Base-by-base conservation (phyloP, 2,329 filamentous ascomycete genomes). In the Lachnellula hyalina region DNA sequence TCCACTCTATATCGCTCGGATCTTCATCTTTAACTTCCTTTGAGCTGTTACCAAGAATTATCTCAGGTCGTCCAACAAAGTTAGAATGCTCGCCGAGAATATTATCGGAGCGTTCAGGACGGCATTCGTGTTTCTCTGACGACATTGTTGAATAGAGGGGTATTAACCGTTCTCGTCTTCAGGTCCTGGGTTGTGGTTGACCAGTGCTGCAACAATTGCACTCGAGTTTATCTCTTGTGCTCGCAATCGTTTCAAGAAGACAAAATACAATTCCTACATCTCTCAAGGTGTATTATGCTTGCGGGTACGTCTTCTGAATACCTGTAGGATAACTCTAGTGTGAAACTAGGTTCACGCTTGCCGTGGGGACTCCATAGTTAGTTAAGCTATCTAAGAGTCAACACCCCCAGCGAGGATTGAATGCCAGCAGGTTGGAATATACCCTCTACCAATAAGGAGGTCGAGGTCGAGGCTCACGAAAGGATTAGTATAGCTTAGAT, bases 91-190 rank as follows among this genome's bases (percentile, higher is more conserved):
- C 47, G 5, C 14, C 46, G 34, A 59, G 45, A 14, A 62, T 61
- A 11, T 61, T 62, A 17, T 56, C 40, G 8, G 49, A 47, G 9
- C 56, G 40, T 17, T 50, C 47, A 11, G 55, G 58, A 34, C 28
- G 45, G 32, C 51, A 58, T 12, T 45, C 49, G 35, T 46, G 17
- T 21, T 42, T 50, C 17, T 46, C 34, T 19, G 53, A 58, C 35
- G 56, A 49, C 56, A 59, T 59, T 59, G 47, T 53, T 12, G 52
- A 41, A 23, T 5, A 8, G 8, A 17, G 19, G 21, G 5, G n/a
- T 23, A 19, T 15, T 17, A 5, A 40, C 5, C 15, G 36, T 6
- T 38, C 6, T 15, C 5, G 15, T n/a, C 36, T 15, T 40, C 5
- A 15, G n/a, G 12, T n/a, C 8, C 9, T 3, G 36, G n/a, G 14